These are phyloP conservation scores for Leucocoprinus sp. DNA, from an alignment of 768 basidiomycete genomes.

Conservation along the genomic window DNA sequence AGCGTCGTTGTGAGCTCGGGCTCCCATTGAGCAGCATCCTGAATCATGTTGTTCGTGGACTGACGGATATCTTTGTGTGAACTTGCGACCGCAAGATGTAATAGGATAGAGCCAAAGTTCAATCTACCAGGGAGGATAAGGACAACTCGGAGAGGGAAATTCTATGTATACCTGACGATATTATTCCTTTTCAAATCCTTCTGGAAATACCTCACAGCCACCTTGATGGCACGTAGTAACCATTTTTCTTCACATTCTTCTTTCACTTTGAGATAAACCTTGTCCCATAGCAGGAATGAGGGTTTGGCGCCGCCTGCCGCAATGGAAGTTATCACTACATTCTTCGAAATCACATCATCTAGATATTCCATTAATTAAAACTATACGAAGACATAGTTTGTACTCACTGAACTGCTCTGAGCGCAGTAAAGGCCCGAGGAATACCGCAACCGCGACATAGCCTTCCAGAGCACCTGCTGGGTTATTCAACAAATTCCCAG, in stretches of 20 bases:
- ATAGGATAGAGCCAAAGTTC: constrained; percentile 55
- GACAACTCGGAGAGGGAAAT: neutral
- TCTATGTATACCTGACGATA: constrained; percentile 39
- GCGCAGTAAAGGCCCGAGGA: constrained; percentile 53
- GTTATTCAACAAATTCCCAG: constrained; percentile 50
- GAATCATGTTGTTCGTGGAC: constrained; percentile 34
- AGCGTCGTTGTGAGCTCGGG: constrained; percentile 45
- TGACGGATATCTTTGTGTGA: constrained; percentile 46
- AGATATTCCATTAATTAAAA: neutral
- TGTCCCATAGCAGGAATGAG: constrained; percentile 83
- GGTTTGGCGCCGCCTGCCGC: constrained; percentile 52
- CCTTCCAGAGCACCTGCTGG: constrained; percentile 73
- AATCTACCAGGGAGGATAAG: constrained; percentile 26
- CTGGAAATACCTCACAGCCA: constrained; percentile 37
- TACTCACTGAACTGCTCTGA: constrained; percentile 46
- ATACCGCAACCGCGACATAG: constrained; percentile 63
- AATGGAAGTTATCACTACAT: constrained; percentile 40
- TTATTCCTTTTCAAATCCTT: constrained; percentile 46
- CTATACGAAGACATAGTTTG: constrained; percentile 1
- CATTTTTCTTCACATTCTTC: constrained; percentile 61
- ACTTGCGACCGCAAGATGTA: constrained; percentile 62
- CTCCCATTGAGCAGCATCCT: constrained; percentile 24
- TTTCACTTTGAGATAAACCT: constrained; percentile 68
- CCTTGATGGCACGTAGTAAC: constrained; percentile 62
- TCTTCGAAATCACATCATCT: constrained; percentile 41